Evolutionary conservation across 768 basidiomycete genomes (phyloP), one percentile per base, ranked within the genome.

Genomic region (Boletus eberwhitei): DNA sequence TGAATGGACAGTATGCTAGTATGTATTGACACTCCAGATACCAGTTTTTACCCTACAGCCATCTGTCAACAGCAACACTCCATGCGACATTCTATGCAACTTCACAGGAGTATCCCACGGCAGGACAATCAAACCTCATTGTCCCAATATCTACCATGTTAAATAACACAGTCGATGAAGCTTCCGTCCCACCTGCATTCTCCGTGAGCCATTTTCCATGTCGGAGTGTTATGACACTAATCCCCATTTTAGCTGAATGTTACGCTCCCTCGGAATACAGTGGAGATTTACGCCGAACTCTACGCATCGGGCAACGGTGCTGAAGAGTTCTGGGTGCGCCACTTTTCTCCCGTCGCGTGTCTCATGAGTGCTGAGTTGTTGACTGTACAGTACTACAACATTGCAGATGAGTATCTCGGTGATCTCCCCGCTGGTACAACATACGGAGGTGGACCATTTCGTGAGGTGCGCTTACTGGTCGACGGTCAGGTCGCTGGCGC

Each of bases 281-380:
- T 88, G 2, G 73, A 83, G 42, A 75, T 85, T 1, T 87, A 79
- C 56, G 87, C 84, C 8, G 88, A 91, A 66, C 71, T 92, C 4
- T 83, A 83, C 58, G 88, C 89, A 16, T 89, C 83, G 2, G 84
- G 85, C 1, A 85, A 83, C 52, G 76, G 76, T 13, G 70, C 78
- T 2, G 86, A 86, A 64, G 90, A 92, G 69, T 90, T 90, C 64
- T 92, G 90, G 89, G 88, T 88, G 59, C 46, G 75, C 54, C 11
- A 14, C 37, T 22, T 16, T n/a, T 37, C 14, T 52, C 24, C 19
- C n/a, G 16, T 46, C 1, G 17, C 4, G 36, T 16, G 4, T 29
- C 38, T 38, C 36, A 24, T 22, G n/a, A 54, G 24, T 2, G 38
- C 45, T 48, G 49, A 56, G 35, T 40, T 38, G 39, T 40, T 42